These are phyloP conservation scores for Cnidoscolus chayamansa DNA, from an alignment of 441 rosid genomes.

Conservation along the genomic window DNA sequence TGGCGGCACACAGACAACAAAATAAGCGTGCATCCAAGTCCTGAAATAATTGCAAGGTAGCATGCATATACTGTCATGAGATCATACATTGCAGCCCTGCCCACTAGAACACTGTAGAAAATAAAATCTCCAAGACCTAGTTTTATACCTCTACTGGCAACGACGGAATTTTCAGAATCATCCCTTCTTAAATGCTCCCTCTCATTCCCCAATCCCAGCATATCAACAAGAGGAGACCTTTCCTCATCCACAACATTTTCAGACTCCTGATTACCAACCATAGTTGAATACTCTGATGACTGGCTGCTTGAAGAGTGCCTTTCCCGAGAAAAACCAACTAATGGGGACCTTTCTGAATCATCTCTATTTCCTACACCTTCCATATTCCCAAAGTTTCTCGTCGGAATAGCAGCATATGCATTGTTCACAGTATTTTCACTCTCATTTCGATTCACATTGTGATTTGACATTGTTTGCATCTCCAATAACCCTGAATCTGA, in stretches of 20 bases:
- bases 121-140: constrained; percentile 97
- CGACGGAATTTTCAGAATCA: constrained; percentile 27
- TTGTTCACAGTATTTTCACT: constrained; percentile 27
- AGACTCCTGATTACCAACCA: constrained; percentile 35
- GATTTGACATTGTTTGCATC: constrained; percentile 53
- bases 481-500: constrained; percentile 72
- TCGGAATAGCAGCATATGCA: constrained; percentile 31
- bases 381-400: constrained; percentile 29
- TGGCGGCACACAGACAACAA: constrained; percentile 69
- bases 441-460: constrained; percentile 27
- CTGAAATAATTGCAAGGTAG: constrained; percentile 86
- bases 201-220: constrained; percentile 40
- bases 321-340: constrained; percentile 39
- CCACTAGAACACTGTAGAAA: constrained; percentile 96
- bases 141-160: constrained; percentile 55
- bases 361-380: constrained; percentile 40
- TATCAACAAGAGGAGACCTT: constrained; percentile 76
- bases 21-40: constrained; percentile 94
- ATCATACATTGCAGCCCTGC: constrained; percentile 98
- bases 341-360: constrained; percentile 45
- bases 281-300: constrained; percentile 48
- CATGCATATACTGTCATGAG: constrained; percentile 94
- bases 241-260: constrained; percentile 52
- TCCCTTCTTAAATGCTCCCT: constrained; percentile 40
- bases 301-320: constrained; percentile 40